phyloP scores from a whole-genome alignment of 129 eudicot genomes.

The Flaveria robusta region DNA sequence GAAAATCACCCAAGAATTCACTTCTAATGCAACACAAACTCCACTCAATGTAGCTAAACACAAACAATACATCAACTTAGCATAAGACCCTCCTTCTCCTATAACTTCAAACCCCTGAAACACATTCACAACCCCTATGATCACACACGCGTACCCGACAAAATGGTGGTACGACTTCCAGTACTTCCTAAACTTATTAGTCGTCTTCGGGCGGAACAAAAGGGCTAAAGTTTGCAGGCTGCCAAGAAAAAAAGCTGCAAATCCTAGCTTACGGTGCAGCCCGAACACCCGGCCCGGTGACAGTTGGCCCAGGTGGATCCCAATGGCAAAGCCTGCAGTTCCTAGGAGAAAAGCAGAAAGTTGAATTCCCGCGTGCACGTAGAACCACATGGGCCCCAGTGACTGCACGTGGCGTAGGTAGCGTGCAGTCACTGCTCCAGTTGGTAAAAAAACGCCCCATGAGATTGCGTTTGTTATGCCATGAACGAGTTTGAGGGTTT shows the following conservation, averaged over 20 bases:
- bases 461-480: constrained; percentile 69
- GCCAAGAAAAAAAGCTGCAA: constrained; percentile 71
- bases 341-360: constrained; percentile 62
- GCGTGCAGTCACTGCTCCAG: constrained; percentile 68
- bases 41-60: constrained; percentile 73
- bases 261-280: constrained; percentile 76
- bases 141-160: constrained; percentile 92
- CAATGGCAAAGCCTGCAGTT: constrained; percentile 69
- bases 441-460: constrained; percentile 83
- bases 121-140: constrained; percentile 83
- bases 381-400: constrained; percentile 82
- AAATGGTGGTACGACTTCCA: constrained; percentile 99
- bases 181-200: constrained; percentile 78
- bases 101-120: constrained; percentile 90
- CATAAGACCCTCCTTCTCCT: constrained; percentile 69
- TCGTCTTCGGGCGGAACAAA: constrained; percentile 82
- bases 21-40: constrained; percentile 76
- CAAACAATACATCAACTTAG: constrained; percentile 69
- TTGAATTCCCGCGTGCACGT: constrained; percentile 84
- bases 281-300: constrained; percentile 74
- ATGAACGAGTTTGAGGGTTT: constrained; percentile 57
- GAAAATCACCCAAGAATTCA: constrained; percentile 89
- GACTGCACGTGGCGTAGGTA: constrained; percentile 73
- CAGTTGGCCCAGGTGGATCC: constrained; percentile 67
- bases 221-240: constrained; percentile 84